Base-by-base conservation (phyloP, 306 rosid genomes). In the Aeschynomene evenia region DNA sequence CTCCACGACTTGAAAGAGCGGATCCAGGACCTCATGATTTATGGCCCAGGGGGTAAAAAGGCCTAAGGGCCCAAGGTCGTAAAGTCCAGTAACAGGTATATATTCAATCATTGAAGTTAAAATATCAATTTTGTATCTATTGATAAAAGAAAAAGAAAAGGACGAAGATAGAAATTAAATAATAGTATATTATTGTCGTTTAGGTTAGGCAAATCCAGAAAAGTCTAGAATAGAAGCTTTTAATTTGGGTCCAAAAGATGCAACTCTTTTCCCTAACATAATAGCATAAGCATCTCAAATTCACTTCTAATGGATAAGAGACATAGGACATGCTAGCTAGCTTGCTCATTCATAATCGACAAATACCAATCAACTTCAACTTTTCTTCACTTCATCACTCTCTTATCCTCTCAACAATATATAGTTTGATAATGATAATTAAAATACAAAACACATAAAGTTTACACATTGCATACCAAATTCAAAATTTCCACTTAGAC, bases 361-460 rank as follows among this genome's bases (percentile, higher is more conserved):
- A 62, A 50, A 34, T 16, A 26, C 63, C 77, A 62, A 63, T 62
- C 70, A 23, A 52, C 33, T 73, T 52, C 78, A 52, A 50, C 71
- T 62, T 62, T 59, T 9, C 3, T 49, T 15, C 26, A 4, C 14
- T 2, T 34, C 46, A 42, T 0, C 42, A 3, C 14, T 52, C 52
- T 55, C 18, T 22, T 14, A 40, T 55, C 1, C 19, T 18, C 52
- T 28, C 76, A n/a, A 20, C 37, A 20, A n/a, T n/a, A n/a, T n/a
- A n/a, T n/a, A n/a, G 3, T 72, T 48, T 5, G 21, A 33, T 57
- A 28, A 28, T 28, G 0, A 46, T 20, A 6, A 55, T 9, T 0
- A 55, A 26, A 24, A 26, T 3, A 43, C 20, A 26, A 70, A n/a
- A 39, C 54, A 54, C 39, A 52, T 1, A 1, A 15, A 14, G 22